Base-by-base conservation (phyloP, 83 land plant genomes). In the Picea abies region DNA sequence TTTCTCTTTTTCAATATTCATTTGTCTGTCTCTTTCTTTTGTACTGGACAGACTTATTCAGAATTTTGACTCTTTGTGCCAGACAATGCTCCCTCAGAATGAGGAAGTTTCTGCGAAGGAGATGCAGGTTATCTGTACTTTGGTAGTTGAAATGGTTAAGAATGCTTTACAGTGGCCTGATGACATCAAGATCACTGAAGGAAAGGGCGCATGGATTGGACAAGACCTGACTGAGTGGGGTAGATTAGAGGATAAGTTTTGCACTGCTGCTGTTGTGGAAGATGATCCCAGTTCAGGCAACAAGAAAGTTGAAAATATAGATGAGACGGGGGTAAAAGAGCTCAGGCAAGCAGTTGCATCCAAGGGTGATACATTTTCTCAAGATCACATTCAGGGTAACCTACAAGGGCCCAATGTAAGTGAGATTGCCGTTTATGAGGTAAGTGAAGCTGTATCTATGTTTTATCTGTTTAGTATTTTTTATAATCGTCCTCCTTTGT, bases 141-240 rank as follows among this genome's bases (percentile, higher is more conserved):
- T 85, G 65, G 80, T 83, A 11, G 80, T 93, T 76, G 68, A 85
- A 82, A 88, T 72, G 81, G 86, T 93, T 26, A 89, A 93, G 68
- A 88, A 84, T 67, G 68, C 85, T 77, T 87, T 88, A 49, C 86
- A 81, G 80, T 90, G 90, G 93, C 66, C 84, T 75, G 93, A 85
- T 2, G 88, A 90, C 37, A 81, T 91, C 76, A 37, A 15, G 4
- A 56, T 64, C 41, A 79, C 84, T 44, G 16, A 58, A 12, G 66
- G 79, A 60, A 29, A 85, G 58, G 93, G 93, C 87, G 89, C 87
- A 10, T 93, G 93, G 93, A 87, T 49, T 76, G 93, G 96, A 66
- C 78, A 84, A 66, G 72, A 85, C 58, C 92, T 35, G 47, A 79
- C 47, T 20, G 65, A 79, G 23, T 79, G 64, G 80, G 65, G 65